These are phyloP conservation scores for Acacia crassicarpa DNA, from an alignment of 306 rosid species.

Conservation along the genomic window DNA sequence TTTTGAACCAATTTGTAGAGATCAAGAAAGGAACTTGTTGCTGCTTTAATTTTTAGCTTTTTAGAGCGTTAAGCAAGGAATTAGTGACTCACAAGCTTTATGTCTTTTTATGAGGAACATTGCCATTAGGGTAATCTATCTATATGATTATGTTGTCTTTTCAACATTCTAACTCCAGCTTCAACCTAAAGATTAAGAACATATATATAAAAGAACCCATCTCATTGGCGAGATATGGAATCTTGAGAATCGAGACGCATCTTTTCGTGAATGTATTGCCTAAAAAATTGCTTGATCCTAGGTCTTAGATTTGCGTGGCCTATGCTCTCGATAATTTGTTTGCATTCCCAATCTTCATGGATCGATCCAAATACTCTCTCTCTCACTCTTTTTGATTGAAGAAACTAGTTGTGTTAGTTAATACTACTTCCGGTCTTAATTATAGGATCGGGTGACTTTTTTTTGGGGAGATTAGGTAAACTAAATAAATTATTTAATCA, in stretches of 20 bases:
- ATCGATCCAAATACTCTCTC: not conserved
- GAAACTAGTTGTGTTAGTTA: too few relatives aligned
- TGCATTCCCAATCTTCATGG: not conserved
- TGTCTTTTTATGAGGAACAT: slow-evolving; percentile 32
- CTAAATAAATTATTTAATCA: too few relatives aligned
- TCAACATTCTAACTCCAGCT: not conserved
- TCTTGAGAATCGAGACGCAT: not conserved
- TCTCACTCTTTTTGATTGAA: too few relatives aligned
- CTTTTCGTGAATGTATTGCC: slow-evolving; percentile 22
- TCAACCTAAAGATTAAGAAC: not conserved
- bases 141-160: not conserved
- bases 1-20: not conserved
- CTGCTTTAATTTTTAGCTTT: slow-evolving; percentile 18
- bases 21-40: slow-evolving; percentile 14
- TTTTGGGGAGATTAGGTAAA: too few relatives aligned
- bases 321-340: not conserved
- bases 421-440: too few relatives aligned
- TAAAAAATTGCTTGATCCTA: slow-evolving; percentile 34
- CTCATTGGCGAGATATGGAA: not conserved
- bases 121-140: not conserved
- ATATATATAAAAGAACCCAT: not conserved
- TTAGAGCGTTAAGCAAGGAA: slow-evolving; percentile 36
- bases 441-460: too few relatives aligned
- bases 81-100: slow-evolving; percentile 19
- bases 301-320: slow-evolving; percentile 33